Base-by-base conservation (phyloP, 176 grass and related monocot species). In the Oryza brachyantha region DNA sequence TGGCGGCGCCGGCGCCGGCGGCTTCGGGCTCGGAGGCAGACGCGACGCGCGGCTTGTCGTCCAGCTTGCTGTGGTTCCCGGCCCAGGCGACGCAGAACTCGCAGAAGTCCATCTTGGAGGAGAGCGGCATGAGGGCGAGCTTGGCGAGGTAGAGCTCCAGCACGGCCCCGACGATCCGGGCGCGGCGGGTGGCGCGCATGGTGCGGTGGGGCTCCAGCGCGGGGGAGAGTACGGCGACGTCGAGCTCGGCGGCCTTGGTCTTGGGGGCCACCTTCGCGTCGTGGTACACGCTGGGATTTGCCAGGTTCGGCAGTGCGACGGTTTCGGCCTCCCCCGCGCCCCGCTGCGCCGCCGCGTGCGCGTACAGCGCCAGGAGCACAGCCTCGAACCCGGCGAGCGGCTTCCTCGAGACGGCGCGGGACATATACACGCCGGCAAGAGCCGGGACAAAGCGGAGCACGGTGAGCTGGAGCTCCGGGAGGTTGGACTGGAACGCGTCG, bases 341-440 rank as follows among this genome's bases (percentile, higher is more conserved):
- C 0, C 90, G 87, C 17, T 55, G 82, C 61, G 80, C 80, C 32
- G 74, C 91, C 43, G 84, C 90, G 52, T 93, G 77, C 16, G 83
- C 81, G 81, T 98, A 94, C 34, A 98, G 81, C 19, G 88, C 78
- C 7, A 98, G 85, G 34, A 98, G 76, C 41, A 95, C 90, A 40
- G 92, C 96, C 85, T 99, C 92, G 50, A 99, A 99, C 31, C 90
- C 92, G 5, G 88, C 88, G 29, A 91, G 81, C 42, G 90, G 81
- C 78, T 89, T 84, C 1, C 83, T 77, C 5, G 85, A 83, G 45
- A 88, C 68, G 52, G 86, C 69, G 48, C 88, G 89, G 26, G 79
- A 91, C 46, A 95, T 79, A 71, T 95, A 99, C 35, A 93, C 90
- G 17, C 92, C 92, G 4, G 83, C 67, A 32, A 99, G 68, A 3